Conservation (phyloP, 148 eudicot genomes). For the Cornus controversa region DNA sequence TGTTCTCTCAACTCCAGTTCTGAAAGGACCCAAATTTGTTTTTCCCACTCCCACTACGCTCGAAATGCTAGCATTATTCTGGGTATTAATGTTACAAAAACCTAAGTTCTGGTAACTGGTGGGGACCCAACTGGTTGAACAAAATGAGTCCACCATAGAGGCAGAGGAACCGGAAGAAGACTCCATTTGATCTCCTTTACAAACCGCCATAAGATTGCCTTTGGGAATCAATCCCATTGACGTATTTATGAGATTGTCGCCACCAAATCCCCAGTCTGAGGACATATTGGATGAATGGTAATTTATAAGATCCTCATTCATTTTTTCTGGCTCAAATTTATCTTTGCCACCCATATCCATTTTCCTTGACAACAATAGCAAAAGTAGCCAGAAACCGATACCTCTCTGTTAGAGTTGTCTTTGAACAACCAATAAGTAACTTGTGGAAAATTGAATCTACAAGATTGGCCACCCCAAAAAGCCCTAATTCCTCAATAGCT, state of each 20-base stretch:
- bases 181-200: slow-evolving; percentile 45
- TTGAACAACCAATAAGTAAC: not conserved
- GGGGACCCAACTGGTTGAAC: slow-evolving; percentile 63
- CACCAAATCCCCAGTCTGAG: slow-evolving; percentile 61
- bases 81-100: slow-evolving; percentile 55
- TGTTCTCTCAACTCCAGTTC: slow-evolving; percentile 20
- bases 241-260: slow-evolving; percentile 39
- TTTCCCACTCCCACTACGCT: slow-evolving; percentile 20
- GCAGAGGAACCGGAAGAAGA: slow-evolving; percentile 50
- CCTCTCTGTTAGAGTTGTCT: not conserved
- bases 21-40: slow-evolving; percentile 19
- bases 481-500: slow-evolving; percentile 27
- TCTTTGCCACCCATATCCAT: slow-evolving; percentile 54
- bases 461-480: slow-evolving; percentile 18
- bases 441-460: slow-evolving; percentile 5
- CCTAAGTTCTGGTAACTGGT: slow-evolving; percentile 45
- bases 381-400: slow-evolving; percentile 10
- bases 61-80: slow-evolving; percentile 43
- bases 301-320: slow-evolving; percentile 46
- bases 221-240: slow-evolving; percentile 44
- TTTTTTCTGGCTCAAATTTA: slow-evolving; percentile 51
- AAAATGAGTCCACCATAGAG: slow-evolving; percentile 59
- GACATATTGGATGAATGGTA: slow-evolving; percentile 47
- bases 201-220: slow-evolving; percentile 32
- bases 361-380: slow-evolving; percentile 9